Percentiles rank a stretch among this genome's conserved stretches.
Conservation (phyloP, 2,329 filamentous ascomycete genomes). For the Hypoxylon sp. region DNA sequence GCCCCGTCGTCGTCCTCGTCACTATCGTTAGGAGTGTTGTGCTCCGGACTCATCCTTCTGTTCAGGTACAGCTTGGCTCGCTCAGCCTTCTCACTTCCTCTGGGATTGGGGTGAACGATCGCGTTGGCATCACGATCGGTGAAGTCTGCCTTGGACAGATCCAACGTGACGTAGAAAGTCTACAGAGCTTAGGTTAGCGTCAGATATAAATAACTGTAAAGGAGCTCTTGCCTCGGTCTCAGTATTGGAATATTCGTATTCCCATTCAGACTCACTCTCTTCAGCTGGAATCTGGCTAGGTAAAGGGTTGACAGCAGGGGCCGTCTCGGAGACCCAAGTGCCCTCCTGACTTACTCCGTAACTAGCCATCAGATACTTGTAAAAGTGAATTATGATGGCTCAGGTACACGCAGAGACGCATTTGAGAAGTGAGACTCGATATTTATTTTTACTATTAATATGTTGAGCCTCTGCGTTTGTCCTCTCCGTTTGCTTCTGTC, state of each 20-base stretch:
- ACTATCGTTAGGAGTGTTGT: constrained; percentile 32
- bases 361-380: constrained; percentile 47
- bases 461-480: too few relatives aligned
- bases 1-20: constrained; percentile 42
- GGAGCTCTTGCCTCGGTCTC: constrained; percentile 66
- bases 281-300: constrained; percentile 42
- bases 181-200: constrained; percentile 46
- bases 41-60: constrained; percentile 33
- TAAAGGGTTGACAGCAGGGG: constrained; percentile 1
- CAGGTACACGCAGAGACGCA: constrained; percentile 33
- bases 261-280: constrained; percentile 71
- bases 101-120: constrained; percentile 49
- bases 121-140: constrained; percentile 58
- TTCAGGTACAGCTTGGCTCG: constrained; percentile 43
- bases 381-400: constrained; percentile 33
- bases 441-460: too few relatives aligned
- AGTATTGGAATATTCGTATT: constrained; percentile 74
- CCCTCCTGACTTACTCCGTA: constrained; percentile 33
- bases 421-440: constrained; percentile 32
- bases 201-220: constrained; percentile 2
- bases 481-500: neutral
- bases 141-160: constrained; percentile 71
- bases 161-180: constrained; percentile 74
- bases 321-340: constrained; percentile 28
- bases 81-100: constrained; percentile 61